Evolutionary conservation across 495 filamentous ascomycete genomes (phyloP).

Genomic region (Penicillium bovifimosum): DNA sequence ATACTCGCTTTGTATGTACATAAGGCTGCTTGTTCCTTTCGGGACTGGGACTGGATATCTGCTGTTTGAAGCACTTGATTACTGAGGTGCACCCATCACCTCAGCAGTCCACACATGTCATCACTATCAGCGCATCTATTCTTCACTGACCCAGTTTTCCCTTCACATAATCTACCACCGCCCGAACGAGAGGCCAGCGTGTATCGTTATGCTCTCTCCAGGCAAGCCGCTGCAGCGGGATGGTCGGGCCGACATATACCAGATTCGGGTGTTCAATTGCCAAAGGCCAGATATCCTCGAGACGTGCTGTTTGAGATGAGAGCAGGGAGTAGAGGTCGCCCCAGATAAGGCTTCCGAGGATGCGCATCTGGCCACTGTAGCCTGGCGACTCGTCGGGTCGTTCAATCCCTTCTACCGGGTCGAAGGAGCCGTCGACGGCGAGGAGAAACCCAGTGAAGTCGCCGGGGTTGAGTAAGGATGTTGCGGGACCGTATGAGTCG

Average conservation of each 20-base stretch:
- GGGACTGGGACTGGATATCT: too few relatives aligned
- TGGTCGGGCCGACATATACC: constrained; percentile 30
- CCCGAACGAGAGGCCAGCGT: constrained; percentile 6
- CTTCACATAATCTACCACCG: constrained; percentile 7
- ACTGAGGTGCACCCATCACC: too few relatives aligned
- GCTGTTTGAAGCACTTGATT: too few relatives aligned
- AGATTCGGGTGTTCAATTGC: constrained; percentile 27
- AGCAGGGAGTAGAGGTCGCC: constrained; percentile 26
- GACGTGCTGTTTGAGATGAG: constrained; percentile 1
- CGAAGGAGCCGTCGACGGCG: constrained; percentile 21
- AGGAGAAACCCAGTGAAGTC: constrained; percentile 24
- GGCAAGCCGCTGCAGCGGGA: constrained; percentile 11
- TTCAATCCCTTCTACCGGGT: constrained; percentile 6
- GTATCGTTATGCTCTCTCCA: constrained; percentile 22
- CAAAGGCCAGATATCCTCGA: constrained; percentile 28
- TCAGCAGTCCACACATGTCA: too few relatives aligned
- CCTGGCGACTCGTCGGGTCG: constrained; percentile 19
- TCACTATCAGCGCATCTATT: neutral
- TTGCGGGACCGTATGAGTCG: constrained; percentile 11
- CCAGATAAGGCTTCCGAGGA: constrained; percentile 32
- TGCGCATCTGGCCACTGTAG: constrained; percentile 26
- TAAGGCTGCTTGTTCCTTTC: too few relatives aligned
- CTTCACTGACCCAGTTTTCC: neutral
- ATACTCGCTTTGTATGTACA: too few relatives aligned
- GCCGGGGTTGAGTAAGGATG: constrained; percentile 6